Conservation (phyloP, 192 early-diverging fungal genomes). For the Coemansia sp. region DNA sequence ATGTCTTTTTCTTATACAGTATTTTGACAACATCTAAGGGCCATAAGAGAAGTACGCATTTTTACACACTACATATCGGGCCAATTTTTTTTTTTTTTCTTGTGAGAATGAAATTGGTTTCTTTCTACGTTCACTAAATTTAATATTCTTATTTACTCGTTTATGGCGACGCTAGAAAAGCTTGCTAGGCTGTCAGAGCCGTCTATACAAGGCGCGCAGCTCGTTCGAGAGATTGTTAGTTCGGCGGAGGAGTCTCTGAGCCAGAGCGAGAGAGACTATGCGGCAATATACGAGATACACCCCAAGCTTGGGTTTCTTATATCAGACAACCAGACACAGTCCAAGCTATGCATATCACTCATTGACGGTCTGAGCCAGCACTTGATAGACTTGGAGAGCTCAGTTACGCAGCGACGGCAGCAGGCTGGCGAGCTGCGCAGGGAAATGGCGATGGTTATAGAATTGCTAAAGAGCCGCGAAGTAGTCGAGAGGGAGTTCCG, state of each 20-base stretch:
- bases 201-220: conserved; percentile 48
- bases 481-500: conserved; percentile 47
- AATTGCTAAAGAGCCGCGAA: conserved; percentile 47
- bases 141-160: not conserved
- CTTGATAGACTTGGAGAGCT: conserved; percentile 26
- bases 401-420: conserved; percentile 18
- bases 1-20: not conserved
- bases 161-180: conserved; percentile 50
- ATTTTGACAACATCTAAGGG: not conserved
- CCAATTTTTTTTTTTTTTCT: too few species aligned
- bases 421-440: conserved; percentile 32
- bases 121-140: not conserved
- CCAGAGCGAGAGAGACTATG: conserved; percentile 36
- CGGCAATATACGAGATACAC: conserved; percentile 38
- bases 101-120: not conserved
- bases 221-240: conserved; percentile 21
- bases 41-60: not conserved
- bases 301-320: conserved; percentile 49
- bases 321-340: conserved; percentile 39
- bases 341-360: conserved; percentile 28
- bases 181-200: conserved; percentile 53
- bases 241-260: conserved; percentile 25
- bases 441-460: conserved; percentile 51
- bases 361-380: conserved; percentile 26
- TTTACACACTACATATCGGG: not conserved